These are phyloP conservation scores for Cajanus cajan DNA, from an alignment of 306 rosid species.

Conservation along the genomic window DNA sequence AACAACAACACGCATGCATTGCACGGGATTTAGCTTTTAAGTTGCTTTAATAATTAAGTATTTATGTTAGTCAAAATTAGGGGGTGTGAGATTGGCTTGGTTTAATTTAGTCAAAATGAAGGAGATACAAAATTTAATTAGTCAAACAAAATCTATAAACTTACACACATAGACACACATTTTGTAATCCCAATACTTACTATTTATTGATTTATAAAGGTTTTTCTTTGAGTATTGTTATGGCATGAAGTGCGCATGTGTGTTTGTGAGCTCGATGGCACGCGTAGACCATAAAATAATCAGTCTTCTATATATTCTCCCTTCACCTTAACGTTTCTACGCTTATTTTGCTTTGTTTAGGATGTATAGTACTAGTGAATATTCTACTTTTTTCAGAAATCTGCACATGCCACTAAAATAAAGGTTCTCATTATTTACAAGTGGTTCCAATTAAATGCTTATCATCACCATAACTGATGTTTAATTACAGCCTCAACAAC, in stretches of 20 bases:
- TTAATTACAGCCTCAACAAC: not conserved
- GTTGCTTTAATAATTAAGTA: too few relatives aligned
- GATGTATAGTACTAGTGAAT: not conserved
- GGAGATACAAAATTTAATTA: too few relatives aligned
- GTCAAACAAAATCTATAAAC: too few relatives aligned
- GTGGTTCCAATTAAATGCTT: not conserved
- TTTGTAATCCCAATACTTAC: not conserved
- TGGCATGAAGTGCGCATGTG: not conserved
- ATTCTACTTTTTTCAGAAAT: not conserved
- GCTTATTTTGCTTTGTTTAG: not conserved
- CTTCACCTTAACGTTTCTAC: not conserved
- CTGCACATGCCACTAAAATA: not conserved
- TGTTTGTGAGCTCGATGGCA: not conserved
- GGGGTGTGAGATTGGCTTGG: not conserved
- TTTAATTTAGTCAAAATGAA: too few relatives aligned
- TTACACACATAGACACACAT: too few relatives aligned
- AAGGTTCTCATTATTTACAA: not conserved
- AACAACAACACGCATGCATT: too few relatives aligned
- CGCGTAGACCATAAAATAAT: slow-evolving; percentile 1
- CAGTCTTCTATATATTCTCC: not conserved
- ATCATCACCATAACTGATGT: not conserved
- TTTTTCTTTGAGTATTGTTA: not conserved
- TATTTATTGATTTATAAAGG: not conserved
- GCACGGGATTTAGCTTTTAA: too few relatives aligned
- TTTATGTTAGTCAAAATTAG: not conserved